phyloP scores from a whole-genome alignment of 257 asterid genomes.

The Nicotiana tomentosiformis region DNA sequence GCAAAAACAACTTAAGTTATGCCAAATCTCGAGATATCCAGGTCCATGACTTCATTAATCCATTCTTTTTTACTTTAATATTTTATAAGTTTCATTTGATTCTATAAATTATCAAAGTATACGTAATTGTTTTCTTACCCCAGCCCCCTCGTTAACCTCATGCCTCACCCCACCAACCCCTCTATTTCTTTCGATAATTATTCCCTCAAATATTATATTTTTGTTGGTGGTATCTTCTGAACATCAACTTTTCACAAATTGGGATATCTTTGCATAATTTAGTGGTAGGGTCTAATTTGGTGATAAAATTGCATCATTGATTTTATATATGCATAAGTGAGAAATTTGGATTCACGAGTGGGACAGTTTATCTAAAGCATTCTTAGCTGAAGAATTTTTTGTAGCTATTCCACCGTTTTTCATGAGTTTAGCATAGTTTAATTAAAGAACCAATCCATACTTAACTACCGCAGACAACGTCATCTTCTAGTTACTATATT shows the following conservation, averaged over 20 bases:
- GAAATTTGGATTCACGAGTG: background rate
- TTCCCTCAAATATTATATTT: background rate
- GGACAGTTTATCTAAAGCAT: background rate
- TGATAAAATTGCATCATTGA: background rate
- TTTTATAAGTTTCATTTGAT: background rate
- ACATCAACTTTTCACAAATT: conserved; percentile 18
- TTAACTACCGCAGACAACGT: conserved; percentile 5
- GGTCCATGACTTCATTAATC: background rate
- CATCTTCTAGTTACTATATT: conserved; percentile 29
- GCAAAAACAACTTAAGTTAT: background rate
- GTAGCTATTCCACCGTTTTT: no score
- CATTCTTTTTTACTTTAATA: background rate
- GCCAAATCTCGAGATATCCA: background rate
- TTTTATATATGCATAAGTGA: background rate
- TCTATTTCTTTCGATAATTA: background rate
- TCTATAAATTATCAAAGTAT: background rate
- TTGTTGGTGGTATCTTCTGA: conserved; percentile 12
- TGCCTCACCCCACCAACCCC: background rate
- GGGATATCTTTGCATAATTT: conserved; percentile 13
- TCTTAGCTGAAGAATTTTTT: background rate
- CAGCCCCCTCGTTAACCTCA: background rate
- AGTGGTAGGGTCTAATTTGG: conserved; percentile 25
- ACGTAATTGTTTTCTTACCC: background rate
- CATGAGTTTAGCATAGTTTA: no score
- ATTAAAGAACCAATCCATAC: no score